A percentile compares a stretch with the other conserved stretches of the same genome.
Evolutionary conservation across 2,329 filamentous ascomycete species (phyloP).

Genomic region (Monosporascus cannonballus): DNA sequence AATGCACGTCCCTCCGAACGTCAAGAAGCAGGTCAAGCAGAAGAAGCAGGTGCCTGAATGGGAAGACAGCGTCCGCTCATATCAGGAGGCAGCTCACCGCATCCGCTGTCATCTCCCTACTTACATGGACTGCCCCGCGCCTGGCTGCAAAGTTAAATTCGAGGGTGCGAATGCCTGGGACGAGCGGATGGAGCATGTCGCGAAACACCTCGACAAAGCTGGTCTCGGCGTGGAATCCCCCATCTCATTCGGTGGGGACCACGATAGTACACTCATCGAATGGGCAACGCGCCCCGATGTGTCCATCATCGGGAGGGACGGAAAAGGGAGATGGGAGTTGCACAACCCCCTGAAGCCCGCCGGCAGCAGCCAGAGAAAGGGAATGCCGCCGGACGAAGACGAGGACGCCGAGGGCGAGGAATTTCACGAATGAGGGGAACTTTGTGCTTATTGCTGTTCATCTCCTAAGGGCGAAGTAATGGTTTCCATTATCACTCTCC

Average conservation of each 20-base stretch:
- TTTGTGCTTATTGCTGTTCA: background rate
- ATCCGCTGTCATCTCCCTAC: conserved; percentile 57
- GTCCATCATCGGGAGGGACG: conserved; percentile 19
- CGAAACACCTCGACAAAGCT: conserved; percentile 64
- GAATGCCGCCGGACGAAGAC: conserved; percentile 11
- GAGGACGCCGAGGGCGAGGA: conserved; percentile 25
- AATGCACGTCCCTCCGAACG: conserved; percentile 62
- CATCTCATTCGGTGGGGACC: conserved; percentile 20
- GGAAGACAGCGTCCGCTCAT: conserved; percentile 48
- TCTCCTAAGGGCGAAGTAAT: too few species aligned
- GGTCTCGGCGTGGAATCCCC: conserved; percentile 25
- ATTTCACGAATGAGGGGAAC: conserved; percentile 16
- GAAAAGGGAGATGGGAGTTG: conserved; percentile 20
- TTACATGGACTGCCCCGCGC: conserved; percentile 54
- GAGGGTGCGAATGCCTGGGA: conserved; percentile 65
- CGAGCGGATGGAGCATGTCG: conserved; percentile 80
- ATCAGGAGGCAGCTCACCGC: conserved; percentile 54
- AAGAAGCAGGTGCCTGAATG: conserved; percentile 31
- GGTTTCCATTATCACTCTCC: too few species aligned
- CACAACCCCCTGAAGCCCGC: conserved; percentile 23
- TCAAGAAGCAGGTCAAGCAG: conserved; percentile 32
- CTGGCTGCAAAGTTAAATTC: conserved; percentile 56
- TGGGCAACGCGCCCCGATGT: conserved; percentile 25
- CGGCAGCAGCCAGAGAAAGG: conserved; percentile 2
- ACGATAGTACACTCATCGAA: conserved; percentile 21